phyloP scores from a whole-genome alignment of 1,139 yeast genomes.

The Geotrichum klebahnii region DNA sequence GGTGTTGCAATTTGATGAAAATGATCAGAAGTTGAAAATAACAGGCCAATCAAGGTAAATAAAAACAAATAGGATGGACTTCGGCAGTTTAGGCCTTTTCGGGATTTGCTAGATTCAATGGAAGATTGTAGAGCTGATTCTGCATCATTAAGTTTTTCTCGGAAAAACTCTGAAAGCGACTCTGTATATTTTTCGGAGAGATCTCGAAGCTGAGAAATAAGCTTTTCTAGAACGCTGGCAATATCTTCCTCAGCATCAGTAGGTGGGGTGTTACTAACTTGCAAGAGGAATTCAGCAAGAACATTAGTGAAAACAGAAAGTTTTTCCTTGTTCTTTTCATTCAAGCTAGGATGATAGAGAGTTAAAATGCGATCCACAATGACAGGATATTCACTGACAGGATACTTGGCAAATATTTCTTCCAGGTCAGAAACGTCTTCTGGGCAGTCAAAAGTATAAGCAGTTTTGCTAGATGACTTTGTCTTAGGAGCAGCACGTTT shows the following conservation, averaged over 20 bases:
- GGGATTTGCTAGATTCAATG: conserved; percentile 14
- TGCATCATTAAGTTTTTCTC: conserved; percentile 42
- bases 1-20: conserved; percentile 91
- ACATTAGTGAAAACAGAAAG: conserved; percentile 62
- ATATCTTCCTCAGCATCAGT: conserved; percentile 30
- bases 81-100: background rate
- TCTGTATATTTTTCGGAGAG: conserved; percentile 65
- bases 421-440: conserved; percentile 46
- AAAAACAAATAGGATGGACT: conserved; percentile 55
- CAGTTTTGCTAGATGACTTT: conserved; percentile 35
- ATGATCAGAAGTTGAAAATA: conserved; percentile 93
- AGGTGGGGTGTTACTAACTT: conserved; percentile 43
- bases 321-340: conserved; percentile 76
- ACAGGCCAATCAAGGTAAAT: conserved; percentile 64
- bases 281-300: conserved; percentile 59
- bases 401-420: conserved; percentile 40
- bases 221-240: conserved; percentile 43
- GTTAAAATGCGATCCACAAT: conserved; percentile 56
- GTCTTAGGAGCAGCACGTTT: conserved; percentile 23
- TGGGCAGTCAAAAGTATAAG: conserved; percentile 42
- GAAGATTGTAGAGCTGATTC: conserved; percentile 13
- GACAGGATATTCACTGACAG: conserved; percentile 45
- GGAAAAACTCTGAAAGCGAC: conserved; percentile 54
- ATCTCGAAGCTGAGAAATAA: conserved; percentile 52
- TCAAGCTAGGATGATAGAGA: conserved; percentile 68